phyloP scores from a whole-genome alignment of 2,329 filamentous ascomycete genomes.

The Stachybotrys elegans region DNA sequence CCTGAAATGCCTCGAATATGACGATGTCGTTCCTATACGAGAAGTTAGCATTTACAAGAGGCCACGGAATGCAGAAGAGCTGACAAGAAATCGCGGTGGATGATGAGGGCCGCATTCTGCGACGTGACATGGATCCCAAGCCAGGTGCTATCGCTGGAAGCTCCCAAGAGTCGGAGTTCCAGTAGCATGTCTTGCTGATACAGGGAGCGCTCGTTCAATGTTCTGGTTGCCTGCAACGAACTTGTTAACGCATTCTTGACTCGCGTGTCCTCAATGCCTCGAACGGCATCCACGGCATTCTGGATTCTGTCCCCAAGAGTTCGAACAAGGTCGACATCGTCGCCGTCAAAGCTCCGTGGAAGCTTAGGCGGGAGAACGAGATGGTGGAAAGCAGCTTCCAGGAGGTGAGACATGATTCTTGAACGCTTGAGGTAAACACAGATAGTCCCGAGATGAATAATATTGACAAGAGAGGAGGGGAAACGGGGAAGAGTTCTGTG shows the following conservation, averaged over 20 bases:
- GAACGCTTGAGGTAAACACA: no score
- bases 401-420: not conserved
- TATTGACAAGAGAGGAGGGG: not conserved
- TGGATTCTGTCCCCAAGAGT: conserved; percentile 9
- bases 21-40: conserved; percentile 9
- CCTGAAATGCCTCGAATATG: conserved; percentile 55
- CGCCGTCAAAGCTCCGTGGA: conserved; percentile 6
- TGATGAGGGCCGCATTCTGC: conserved; percentile 27
- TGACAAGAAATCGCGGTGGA: conserved; percentile 15
- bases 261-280: not conserved
- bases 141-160: conserved; percentile 4
- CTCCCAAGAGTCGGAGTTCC: not conserved
- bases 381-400: conserved; percentile 15
- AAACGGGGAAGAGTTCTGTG: no score
- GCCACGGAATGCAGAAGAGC: conserved; percentile 1
- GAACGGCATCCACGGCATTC: conserved; percentile 4
- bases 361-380: conserved; percentile 17
- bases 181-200: not conserved
- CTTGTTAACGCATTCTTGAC: conserved; percentile 1
- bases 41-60: not conserved
- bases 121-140: conserved; percentile 12
- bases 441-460: not conserved
- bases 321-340: conserved; percentile 1
- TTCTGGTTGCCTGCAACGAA: conserved; percentile 5
- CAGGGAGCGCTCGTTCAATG: conserved; percentile 5